Conservation (phyloP, 495 filamentous ascomycete species). For the Penicillium malachiteum region DNA sequence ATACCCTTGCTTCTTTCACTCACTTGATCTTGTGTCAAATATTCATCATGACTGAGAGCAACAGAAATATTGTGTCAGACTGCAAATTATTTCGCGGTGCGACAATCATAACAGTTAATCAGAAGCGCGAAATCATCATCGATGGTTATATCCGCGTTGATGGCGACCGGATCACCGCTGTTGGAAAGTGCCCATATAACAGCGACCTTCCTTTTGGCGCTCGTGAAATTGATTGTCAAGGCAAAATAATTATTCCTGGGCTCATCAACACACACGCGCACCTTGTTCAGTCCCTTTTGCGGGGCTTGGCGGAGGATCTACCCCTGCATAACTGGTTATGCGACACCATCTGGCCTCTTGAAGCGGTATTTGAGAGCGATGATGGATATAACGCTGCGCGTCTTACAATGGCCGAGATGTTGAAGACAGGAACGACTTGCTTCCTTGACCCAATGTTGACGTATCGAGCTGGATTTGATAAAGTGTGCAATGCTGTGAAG, state of each 20-base stretch:
- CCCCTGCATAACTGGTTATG: conserved; percentile 42
- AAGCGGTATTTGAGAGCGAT: conserved; percentile 33
- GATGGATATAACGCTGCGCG: conserved; percentile 42
- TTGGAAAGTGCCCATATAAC: conserved; percentile 31
- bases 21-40: neutral
- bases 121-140: conserved; percentile 34
- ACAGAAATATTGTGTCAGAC: neutral
- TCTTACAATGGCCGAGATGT: conserved; percentile 45
- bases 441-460: conserved; percentile 49
- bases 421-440: conserved; percentile 46
- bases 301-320: conserved; percentile 44
- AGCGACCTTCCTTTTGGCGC: conserved; percentile 2
- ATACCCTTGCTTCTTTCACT: too few relatives aligned
- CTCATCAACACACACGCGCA: conserved; percentile 46
- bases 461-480: conserved; percentile 38
- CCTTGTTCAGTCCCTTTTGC: conserved; percentile 41
- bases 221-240: conserved; percentile 23
- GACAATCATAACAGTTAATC: conserved; percentile 46
- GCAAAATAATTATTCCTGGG: conserved; percentile 43
- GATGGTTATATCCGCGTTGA: conserved; percentile 39
- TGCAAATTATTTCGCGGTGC: conserved; percentile 19
- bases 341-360: conserved; percentile 44
- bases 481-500: conserved; percentile 34
- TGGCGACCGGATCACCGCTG: conserved; percentile 30
- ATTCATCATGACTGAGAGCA: conserved; percentile 4